These are phyloP conservation scores for Diospyros lotus DNA, from an alignment of 148 eudicot species.

Conservation along the genomic window DNA sequence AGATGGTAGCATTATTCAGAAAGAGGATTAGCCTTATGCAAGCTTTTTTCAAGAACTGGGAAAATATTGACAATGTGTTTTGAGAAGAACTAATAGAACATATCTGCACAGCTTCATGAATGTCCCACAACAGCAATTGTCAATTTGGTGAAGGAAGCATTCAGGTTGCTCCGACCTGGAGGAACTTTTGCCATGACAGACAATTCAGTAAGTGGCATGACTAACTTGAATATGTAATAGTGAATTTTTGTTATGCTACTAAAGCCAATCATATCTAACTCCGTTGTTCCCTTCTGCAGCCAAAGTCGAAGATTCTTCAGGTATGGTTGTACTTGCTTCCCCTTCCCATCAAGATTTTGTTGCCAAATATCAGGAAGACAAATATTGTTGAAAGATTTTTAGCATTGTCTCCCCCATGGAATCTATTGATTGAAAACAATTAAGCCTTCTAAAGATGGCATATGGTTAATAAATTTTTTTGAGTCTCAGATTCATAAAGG, in stretches of 20 bases:
- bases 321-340: conserved; percentile 28
- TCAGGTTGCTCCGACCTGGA: conserved; percentile 88
- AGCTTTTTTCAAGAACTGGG: background rate
- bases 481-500: background rate
- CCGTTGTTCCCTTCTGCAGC: conserved; percentile 44
- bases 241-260: background rate
- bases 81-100: background rate
- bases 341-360: background rate
- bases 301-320: conserved; percentile 95
- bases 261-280: conserved; percentile 2
- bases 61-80: background rate
- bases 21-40: background rate
- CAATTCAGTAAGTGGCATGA: conserved; percentile 54
- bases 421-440: background rate
- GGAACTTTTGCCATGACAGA: conserved; percentile 88
- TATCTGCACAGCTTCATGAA: conserved; percentile 79
- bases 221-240: background rate
- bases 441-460: background rate
- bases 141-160: conserved; percentile 80
- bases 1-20: background rate
- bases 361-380: background rate
- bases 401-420: background rate
- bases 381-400: background rate
- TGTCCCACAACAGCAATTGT: conserved; percentile 79
- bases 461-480: background rate